phyloP scores from a whole-genome alignment of 345 rosid genomes.

The Hibiscus mutabilis region DNA sequence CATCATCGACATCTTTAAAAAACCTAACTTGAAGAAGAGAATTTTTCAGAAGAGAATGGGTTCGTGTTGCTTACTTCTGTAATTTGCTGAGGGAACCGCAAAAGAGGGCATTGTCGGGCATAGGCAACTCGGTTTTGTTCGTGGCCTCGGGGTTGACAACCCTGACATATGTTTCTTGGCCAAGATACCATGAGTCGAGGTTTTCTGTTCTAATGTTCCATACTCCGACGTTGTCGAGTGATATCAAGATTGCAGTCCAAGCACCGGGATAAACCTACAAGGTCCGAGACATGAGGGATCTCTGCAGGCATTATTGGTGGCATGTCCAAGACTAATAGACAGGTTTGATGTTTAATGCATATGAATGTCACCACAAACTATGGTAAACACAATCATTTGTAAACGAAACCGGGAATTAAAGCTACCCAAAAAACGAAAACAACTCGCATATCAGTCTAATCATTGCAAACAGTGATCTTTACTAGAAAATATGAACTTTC shows the following conservation, averaged over 20 bases:
- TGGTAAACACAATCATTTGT: neutral
- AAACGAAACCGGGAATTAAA: too few relatives aligned
- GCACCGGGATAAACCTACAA: constrained; percentile 95
- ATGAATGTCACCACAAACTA: neutral
- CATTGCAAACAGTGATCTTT: neutral
- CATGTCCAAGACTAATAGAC: neutral
- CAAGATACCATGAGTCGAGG: constrained; percentile 97
- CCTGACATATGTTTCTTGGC: constrained; percentile 94
- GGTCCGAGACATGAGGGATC: neutral
- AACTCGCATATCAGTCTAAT: neutral
- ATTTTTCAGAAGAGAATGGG: neutral
- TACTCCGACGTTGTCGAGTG: constrained; percentile 93
- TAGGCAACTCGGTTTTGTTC: constrained; percentile 82
- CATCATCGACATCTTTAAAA: neutral
- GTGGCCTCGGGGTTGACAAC: constrained; percentile 82
- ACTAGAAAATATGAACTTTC: neutral
- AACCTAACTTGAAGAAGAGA: neutral
- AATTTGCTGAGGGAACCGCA: constrained; percentile 72
- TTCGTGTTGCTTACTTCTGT: constrained; percentile 53
- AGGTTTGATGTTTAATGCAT: neutral
- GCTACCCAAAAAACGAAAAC: too few relatives aligned
- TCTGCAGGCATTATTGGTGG: neutral
- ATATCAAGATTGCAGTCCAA: constrained; percentile 88
- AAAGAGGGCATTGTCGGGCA: constrained; percentile 80
- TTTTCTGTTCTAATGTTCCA: constrained; percentile 97